Conservation (phyloP, 2,329 filamentous ascomycete species). For the Botryotinia narcissicola region DNA sequence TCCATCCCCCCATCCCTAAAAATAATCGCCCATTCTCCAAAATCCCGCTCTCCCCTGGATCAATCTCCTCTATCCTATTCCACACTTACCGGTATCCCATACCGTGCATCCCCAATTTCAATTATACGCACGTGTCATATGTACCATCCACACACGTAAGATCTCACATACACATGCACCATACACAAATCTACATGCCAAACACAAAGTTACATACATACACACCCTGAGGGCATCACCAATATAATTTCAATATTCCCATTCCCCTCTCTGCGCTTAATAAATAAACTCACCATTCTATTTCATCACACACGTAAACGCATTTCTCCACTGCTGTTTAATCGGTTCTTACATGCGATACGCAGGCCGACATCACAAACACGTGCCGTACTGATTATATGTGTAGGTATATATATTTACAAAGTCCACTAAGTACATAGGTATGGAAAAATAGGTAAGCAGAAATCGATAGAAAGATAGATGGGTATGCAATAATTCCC, state of each 20-base stretch:
- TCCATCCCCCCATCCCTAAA: background rate
- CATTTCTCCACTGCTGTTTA: background rate
- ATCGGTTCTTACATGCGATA: background rate
- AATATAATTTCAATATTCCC: background rate
- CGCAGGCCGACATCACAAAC: background rate
- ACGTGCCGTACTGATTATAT: background rate
- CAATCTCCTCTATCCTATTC: no score
- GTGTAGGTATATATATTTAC: background rate
- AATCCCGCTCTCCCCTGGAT: no score
- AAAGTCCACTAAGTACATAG: background rate
- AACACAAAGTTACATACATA: background rate
- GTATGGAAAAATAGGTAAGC: background rate
- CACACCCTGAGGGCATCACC: background rate
- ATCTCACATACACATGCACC: background rate
- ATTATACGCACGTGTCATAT: no score
- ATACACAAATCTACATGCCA: background rate
- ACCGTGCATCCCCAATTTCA: no score
- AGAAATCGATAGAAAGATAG: background rate
- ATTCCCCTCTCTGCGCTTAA: accelerated
- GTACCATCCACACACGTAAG: background rate
- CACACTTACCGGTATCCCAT: no score
- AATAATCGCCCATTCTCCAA: background rate
- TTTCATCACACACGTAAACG: background rate
- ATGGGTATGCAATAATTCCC: background rate
- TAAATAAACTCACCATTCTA: background rate